Evolutionary conservation across 2,329 filamentous ascomycete species (phyloP).

Genomic region (Cytospora piceicola): DNA sequence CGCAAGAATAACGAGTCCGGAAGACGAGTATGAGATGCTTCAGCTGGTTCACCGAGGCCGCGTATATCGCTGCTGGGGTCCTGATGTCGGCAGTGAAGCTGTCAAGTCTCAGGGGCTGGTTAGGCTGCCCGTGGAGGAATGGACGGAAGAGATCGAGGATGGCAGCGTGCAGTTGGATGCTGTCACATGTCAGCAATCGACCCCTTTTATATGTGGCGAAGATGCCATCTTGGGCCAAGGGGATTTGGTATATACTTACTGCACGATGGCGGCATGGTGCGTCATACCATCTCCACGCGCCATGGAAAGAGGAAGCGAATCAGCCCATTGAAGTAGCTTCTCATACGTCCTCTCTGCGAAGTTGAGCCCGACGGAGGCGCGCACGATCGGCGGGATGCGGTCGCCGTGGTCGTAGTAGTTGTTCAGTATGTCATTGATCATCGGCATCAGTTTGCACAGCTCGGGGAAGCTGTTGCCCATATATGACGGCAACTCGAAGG

Average conservation of each 20-base stretch:
- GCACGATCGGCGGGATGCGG: constrained; percentile 12
- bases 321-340: constrained; percentile 33
- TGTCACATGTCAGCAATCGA: not conserved
- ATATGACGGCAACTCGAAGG: constrained; percentile 31
- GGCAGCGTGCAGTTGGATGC: constrained; percentile 29
- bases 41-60: constrained; percentile 32
- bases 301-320: constrained; percentile 24
- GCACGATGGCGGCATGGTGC: constrained; percentile 26
- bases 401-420: constrained; percentile 28
- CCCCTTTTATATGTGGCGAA: not conserved
- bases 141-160: constrained; percentile 32
- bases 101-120: not conserved
- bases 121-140: constrained; percentile 9
- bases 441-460: constrained; percentile 29
- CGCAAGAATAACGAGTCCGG: constrained; percentile 19
- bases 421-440: constrained; percentile 27
- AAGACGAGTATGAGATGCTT: constrained; percentile 31
- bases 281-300: constrained; percentile 18
- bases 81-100: constrained; percentile 7
- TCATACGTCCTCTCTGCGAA: constrained; percentile 31
- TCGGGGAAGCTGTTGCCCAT: constrained; percentile 31
- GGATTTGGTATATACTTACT: constrained; percentile 20
- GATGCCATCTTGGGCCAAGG: not conserved
- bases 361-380: constrained; percentile 20
- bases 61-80: constrained; percentile 23